Evolutionary conservation across 2,329 filamentous ascomycete species (phyloP).

Genomic region (Teratosphaeriaceae sp.): DNA sequence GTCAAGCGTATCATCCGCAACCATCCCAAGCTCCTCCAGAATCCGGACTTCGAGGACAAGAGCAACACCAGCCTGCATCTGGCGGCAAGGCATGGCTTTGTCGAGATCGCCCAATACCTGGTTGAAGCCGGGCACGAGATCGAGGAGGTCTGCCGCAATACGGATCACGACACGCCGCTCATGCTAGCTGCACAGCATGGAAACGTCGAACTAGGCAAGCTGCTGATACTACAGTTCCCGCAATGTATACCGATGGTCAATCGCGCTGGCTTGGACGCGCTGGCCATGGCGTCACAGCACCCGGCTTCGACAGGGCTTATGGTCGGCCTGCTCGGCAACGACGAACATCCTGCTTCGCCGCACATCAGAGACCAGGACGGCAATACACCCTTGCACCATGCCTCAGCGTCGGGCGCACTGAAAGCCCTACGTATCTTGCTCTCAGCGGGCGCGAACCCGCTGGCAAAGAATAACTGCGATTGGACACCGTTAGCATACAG

Average conservation of each 20-base stretch:
- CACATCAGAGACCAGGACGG: slow-evolving; percentile 55
- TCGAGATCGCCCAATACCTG: slow-evolving; percentile 61
- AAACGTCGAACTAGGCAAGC: slow-evolving; percentile 66
- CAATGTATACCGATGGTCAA: slow-evolving; percentile 59
- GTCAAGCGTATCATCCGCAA: slow-evolving; percentile 69
- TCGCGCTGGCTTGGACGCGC: slow-evolving; percentile 61
- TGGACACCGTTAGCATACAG: slow-evolving; percentile 84
- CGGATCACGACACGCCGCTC: slow-evolving; percentile 70
- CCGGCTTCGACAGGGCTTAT: slow-evolving; percentile 35
- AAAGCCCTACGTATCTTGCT: slow-evolving; percentile 70
- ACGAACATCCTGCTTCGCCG: slow-evolving; percentile 26
- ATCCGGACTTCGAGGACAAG: slow-evolving; percentile 68
- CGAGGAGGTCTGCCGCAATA: slow-evolving; percentile 68
- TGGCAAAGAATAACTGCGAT: slow-evolving; percentile 65
- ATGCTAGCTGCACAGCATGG: slow-evolving; percentile 68
- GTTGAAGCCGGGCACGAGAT: slow-evolving; percentile 68
- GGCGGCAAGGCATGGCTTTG: slow-evolving; percentile 65
- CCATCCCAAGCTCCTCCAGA: slow-evolving; percentile 65
- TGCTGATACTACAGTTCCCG: slow-evolving; percentile 60
- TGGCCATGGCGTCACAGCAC: slow-evolving; percentile 35
- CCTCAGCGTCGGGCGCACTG: slow-evolving; percentile 72
- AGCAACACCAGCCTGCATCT: slow-evolving; percentile 82
- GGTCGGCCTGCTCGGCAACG: slow-evolving; percentile 33
- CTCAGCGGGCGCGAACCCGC: slow-evolving; percentile 68
- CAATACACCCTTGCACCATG: slow-evolving; percentile 85